Conservation (phyloP, 306 rosid genomes). For the Alnus rubra region DNA sequence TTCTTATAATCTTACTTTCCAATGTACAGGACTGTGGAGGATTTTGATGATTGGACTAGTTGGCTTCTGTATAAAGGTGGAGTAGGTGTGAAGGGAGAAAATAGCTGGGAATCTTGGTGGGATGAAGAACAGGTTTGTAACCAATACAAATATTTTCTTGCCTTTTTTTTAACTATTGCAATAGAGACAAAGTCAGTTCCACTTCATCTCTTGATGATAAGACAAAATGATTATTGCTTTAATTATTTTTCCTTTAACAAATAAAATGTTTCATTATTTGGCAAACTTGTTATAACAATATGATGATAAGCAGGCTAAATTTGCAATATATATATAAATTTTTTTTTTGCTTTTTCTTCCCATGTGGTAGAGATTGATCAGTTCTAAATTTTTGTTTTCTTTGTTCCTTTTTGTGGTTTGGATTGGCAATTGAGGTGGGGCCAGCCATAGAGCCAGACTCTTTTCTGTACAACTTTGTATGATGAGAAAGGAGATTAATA, state of each 20-base stretch:
- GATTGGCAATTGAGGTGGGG: background rate
- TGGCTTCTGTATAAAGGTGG: conserved; percentile 99
- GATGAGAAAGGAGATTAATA: background rate
- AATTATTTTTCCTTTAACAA: background rate
- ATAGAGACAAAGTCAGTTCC: background rate
- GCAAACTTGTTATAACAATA: background rate
- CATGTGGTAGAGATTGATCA: background rate
- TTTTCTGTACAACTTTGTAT: background rate
- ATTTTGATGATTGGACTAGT: conserved; percentile 97
- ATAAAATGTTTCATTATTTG: background rate
- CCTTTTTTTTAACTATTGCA: background rate
- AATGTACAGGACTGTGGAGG: conserved; percentile 89
- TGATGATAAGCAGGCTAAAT: background rate
- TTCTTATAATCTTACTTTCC: conserved; percentile 24
- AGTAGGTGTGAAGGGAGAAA: conserved; percentile 91
- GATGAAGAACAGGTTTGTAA: conserved; percentile 88
- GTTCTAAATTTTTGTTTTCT: background rate
- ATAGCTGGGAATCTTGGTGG: conserved; percentile 99
- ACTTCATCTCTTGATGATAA: background rate
- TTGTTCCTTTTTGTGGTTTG: background rate
- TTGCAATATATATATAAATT: too few relatives aligned
- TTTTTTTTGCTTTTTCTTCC: background rate
- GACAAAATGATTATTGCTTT: background rate
- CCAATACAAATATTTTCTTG: background rate
- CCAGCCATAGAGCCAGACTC: background rate